Evolutionary conservation across 768 basidiomycete species (phyloP), one percentile per base, ranked within the genome.

Genomic region (Daedaleopsis sinensis): DNA sequence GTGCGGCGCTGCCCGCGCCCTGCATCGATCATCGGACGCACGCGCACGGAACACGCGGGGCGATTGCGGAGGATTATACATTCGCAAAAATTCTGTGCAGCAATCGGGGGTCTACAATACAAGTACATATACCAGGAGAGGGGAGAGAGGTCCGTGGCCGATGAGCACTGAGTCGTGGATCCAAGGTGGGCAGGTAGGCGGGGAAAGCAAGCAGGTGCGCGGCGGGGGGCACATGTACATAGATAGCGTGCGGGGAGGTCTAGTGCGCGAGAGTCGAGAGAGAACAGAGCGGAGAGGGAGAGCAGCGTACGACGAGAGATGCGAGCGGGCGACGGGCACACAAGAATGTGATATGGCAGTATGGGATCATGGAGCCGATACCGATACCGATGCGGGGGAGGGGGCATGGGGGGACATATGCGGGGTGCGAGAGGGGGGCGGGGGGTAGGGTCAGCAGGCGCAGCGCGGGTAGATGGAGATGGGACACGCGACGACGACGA

Each of bases 161-260:
- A 56, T 55, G 53, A n/a, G n/a, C n/a, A n/a, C n/a, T n/a, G n/a
- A n/a, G n/a, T n/a, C n/a, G n/a, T n/a, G 23, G 44, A 55, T 57
- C 62, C 46, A 39, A 42, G 39, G 39, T 4, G 10, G 18, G 39
- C 10, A 42, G 39, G 18, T 12, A 11, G 39, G 39, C 39, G 11
- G 39, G 18, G 39, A 42, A 15, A 38, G 37, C 15, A 38, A 15
- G 37, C 15, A 38, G 39, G 39, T 42, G 18, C 5, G 39, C 11
- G 9, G 18, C 49, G 50, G 44, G 42, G 47, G 52, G 53, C 46
- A 59, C 56, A 63, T 23, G 59, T 58, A 63, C 35, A 61, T 58
- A 60, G 57, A 62, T 62, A 61, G 63, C 61, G 62, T 59, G 56
- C 56, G 62, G 36, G 57, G 52, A 54, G 47, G 47, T 67, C 66